Conservation (phyloP, 1,139 yeast genomes). For the Diutina mesorugosa region DNA sequence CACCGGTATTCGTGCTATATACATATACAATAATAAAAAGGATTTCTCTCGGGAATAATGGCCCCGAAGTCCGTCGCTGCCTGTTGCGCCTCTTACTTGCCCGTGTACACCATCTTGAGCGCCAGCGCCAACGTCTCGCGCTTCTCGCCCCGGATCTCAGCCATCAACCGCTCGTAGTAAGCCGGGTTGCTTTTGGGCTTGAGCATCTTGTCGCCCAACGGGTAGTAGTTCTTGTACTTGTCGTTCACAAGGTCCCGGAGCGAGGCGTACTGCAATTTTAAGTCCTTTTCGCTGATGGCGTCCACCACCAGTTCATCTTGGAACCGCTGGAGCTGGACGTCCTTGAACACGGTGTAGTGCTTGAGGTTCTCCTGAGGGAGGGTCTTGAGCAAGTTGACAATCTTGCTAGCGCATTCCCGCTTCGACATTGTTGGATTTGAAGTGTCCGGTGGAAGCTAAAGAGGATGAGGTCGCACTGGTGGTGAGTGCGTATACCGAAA, state of each 20-base stretch:
- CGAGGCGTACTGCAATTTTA: constrained; percentile 48
- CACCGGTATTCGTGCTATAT: neutral
- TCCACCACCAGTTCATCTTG: constrained; percentile 13
- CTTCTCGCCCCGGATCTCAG: constrained; percentile 62
- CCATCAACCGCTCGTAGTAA: constrained; percentile 58
- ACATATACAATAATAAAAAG: neutral
- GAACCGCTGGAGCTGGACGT: constrained; percentile 45
- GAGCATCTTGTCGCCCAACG: constrained; percentile 51
- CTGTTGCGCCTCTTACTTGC: neutral
- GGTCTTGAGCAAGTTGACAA: constrained; percentile 26
- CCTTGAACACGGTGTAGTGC: constrained; percentile 58
- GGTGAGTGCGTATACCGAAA: neutral
- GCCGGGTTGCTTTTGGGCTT: constrained; percentile 75
- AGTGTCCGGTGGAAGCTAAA: neutral
- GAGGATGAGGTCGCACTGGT: neutral
- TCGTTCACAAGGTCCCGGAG: constrained; percentile 46
- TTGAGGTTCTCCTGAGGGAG: constrained; percentile 54
- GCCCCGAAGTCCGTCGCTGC: too few species aligned
- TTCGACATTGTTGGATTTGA: neutral
- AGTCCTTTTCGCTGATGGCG: constrained; percentile 29
- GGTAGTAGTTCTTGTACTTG: constrained; percentile 51
- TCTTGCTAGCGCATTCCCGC: constrained; percentile 20
- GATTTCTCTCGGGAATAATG: too few species aligned
- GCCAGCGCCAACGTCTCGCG: constrained; percentile 57
- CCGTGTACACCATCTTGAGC: constrained; percentile 43